Conservation (phyloP, 2,329 filamentous ascomycete species). For the Epichloe amarillans region DNA sequence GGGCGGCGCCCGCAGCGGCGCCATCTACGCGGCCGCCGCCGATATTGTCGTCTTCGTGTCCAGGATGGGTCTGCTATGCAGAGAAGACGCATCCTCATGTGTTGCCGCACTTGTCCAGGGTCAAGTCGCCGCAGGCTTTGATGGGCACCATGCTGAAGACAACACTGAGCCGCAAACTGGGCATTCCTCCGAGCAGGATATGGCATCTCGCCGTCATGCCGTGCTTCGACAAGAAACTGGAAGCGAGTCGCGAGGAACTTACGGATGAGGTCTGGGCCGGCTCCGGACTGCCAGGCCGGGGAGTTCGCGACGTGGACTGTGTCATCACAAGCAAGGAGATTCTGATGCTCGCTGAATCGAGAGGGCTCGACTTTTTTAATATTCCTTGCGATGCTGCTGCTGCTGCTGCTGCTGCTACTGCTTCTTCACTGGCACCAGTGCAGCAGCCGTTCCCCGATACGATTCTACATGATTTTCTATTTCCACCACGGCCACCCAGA, state of each 20-base stretch:
- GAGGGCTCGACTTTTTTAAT: constrained; percentile 62
- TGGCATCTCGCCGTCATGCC: constrained; percentile 97
- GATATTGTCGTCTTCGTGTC: constrained; percentile 79
- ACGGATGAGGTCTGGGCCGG: constrained; percentile 64
- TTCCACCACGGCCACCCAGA: constrained; percentile 35
- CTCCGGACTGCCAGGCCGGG: constrained; percentile 32
- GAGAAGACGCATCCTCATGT: constrained; percentile 96
- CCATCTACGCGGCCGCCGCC: constrained; percentile 39
- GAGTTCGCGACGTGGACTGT: constrained; percentile 84
- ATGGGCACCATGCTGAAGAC: constrained; percentile 86
- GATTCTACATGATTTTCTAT: constrained; percentile 59
- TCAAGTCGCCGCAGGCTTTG: constrained; percentile 90
- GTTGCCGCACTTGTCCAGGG: constrained; percentile 73
- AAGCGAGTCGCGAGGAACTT: constrained; percentile 85
- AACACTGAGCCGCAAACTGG: constrained; percentile 57
- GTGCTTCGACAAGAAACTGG: constrained; percentile 97
- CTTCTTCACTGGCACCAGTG: constrained; percentile 26
- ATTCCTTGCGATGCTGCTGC: constrained; percentile 28
- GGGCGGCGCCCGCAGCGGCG: constrained; percentile 8
- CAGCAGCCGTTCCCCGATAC: constrained; percentile 55
- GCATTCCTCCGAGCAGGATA: constrained; percentile 63
- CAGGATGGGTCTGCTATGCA: constrained; percentile 97
- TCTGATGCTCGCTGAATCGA: constrained; percentile 72
- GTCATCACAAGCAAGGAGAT: constrained; percentile 96
- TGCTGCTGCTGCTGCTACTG: constrained; percentile 24